Evolutionary conservation across 2,329 filamentous ascomycete genomes (phyloP), one percentile per base, ranked within the genome.

Genomic region (Neonectria coccinea): DNA sequence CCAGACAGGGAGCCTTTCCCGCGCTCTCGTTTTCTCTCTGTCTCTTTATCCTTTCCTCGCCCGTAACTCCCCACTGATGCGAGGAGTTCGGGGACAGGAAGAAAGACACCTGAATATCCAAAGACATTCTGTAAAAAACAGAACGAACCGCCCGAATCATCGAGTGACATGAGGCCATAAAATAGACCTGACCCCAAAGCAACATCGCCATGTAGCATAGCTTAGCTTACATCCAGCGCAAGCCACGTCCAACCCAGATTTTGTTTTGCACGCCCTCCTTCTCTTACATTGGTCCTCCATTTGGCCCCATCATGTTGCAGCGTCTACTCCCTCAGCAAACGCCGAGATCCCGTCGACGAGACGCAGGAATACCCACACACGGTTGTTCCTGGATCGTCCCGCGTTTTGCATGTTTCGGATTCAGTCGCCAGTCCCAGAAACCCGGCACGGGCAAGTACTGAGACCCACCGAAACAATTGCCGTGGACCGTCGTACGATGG

Each of bases 391-490:
- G 22, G 53, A n/a, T 9, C 42, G 6, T 44, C 31, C 44, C 36
- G 14, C 54, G 39, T 29, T 54, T 56, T 33, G n/a, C 48, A 31
- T 25, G 60, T 63, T 58, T 59, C 60, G 50, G 20, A 20, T 27
- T 41, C 25, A n/a, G 31, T 31, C 22, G 33, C 48, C 68, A 69
- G 70, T 68, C 67, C 68, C 66, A 66, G 59, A 62, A 69, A 57
- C 62, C 64, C 64, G 70, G 64, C 62, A 64, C 59, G 56, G 53
- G 69, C 61, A 64, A 56, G 64, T 60, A 59, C 58, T 52, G 55
- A 62, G 63, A 62, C 59, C 71, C 68, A 71, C 67, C 67, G 63
- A 69, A 67, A 68, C 57, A 68, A 70, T 67, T 64, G 65, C 73
- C 70, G 56, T 61, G 64, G 65, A 70, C 70, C 66, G 66, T 65